Base-by-base conservation (phyloP, 768 basidiomycete species). In the Leccinum obscurum region DNA sequence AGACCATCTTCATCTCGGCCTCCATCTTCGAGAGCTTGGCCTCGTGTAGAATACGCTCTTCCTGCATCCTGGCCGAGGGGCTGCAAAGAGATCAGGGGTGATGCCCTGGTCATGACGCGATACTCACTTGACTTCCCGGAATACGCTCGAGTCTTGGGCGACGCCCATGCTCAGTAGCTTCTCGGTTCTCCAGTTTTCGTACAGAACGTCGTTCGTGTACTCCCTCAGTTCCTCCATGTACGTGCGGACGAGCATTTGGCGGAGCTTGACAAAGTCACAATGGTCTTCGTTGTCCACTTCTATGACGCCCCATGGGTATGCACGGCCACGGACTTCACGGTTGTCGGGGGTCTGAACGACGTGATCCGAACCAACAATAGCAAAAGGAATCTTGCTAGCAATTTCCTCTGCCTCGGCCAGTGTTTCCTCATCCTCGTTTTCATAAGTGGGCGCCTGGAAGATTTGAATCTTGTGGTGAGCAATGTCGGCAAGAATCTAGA, bases 1-100 rank as follows among this genome's bases (percentile, higher is more conserved):
- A 99, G 68, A 99, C 97, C 93, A 96, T 94, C 87, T 98, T 98
- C 97, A 99, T 99, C 83, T 98, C 97, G 58, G 95, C 92, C 80
- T 99, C 97, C 90, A 98, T 98, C 87, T 99, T 99, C 58, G 93
- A 86, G 57, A 99, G 86, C 76, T 98, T 98, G 66, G 92, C 91
- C 78, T 99, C 96, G 78, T 99, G 96, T 71, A 98, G 76, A 55
- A 93, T 82, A 58, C 97, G 92, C 73, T 99, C 97, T 73, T 99
- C 97, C 64, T 95, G 94, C 79, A 93, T 85, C 77, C 94, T 90
- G 60, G 91, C 92, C 53, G 95, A 95, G 63, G 97, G 97, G 78
- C 96, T 98, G 67, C 2, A 52, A 58, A 60, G 54, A 56, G 26
- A 53, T 69, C 39, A 72, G 55, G 62, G 63, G 50, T 65, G 34